Percentiles rank a stretch among this genome's conserved stretches.
phyloP scores from a whole-genome alignment of 768 basidiomycete species.

The Leccinum broughii region DNA sequence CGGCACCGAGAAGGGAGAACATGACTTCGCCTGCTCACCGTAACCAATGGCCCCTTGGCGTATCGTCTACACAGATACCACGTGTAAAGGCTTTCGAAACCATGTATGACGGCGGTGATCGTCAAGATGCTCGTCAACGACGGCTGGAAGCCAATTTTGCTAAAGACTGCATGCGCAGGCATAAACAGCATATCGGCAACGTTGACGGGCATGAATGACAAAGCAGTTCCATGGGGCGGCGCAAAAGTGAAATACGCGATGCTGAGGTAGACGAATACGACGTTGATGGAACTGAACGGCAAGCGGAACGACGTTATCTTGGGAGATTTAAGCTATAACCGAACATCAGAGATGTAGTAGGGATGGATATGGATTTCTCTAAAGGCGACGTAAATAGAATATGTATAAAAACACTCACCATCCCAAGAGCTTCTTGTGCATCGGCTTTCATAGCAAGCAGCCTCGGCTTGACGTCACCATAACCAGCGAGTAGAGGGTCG shows the following conservation, averaged over 20 bases:
- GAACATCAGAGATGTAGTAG: neutral
- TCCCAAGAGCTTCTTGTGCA: conserved; percentile 77
- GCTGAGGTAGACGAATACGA: conserved; percentile 17
- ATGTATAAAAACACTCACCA: conserved; percentile 46
- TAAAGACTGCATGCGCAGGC: conserved; percentile 21
- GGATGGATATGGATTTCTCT: neutral
- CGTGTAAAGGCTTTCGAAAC: conserved; percentile 30
- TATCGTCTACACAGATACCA: conserved; percentile 33
- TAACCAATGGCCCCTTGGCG: conserved; percentile 19
- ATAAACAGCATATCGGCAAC: conserved; percentile 17
- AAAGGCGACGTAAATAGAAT: neutral
- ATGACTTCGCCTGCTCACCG: conserved; percentile 12
- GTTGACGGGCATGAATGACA: conserved; percentile 17
- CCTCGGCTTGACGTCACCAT: conserved; percentile 82
- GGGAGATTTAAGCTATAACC: conserved; percentile 59
- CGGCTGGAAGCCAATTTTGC: conserved; percentile 19
- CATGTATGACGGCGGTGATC: conserved; percentile 13
- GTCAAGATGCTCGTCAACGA: conserved; percentile 13
- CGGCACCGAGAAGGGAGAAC: neutral
- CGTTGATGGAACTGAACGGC: conserved; percentile 36
- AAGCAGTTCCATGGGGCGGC: conserved; percentile 21
- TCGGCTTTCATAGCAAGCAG: conserved; percentile 78
- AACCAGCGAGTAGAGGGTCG: conserved; percentile 69
- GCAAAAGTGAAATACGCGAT: conserved; percentile 19
- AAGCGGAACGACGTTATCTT: conserved; percentile 57